phyloP scores from a whole-genome alignment of 1,284 basidiomycete genomes.

The Naganishia sp. region DNA sequence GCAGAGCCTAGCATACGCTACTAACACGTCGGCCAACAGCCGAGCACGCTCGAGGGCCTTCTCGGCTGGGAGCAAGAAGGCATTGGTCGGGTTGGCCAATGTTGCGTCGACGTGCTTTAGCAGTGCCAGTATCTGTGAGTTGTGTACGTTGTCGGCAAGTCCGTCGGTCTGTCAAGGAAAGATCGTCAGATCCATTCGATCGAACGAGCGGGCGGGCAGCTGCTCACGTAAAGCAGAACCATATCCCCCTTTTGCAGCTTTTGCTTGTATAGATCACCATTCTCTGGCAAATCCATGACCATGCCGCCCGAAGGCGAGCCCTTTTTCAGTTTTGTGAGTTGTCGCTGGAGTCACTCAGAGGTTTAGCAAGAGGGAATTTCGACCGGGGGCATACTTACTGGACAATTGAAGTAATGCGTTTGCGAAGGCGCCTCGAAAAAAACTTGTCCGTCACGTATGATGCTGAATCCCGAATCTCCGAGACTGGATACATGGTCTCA shows the following conservation, averaged over 20 bases:
- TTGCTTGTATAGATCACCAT: constrained; percentile 46
- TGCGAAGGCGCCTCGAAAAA: constrained; percentile 45
- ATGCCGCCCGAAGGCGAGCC: constrained; percentile 36
- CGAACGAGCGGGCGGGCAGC: not conserved
- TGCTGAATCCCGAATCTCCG: constrained; percentile 53
- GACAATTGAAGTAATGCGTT: constrained; percentile 56
- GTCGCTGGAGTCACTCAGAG: constrained; percentile 33
- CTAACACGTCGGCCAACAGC: constrained; percentile 54
- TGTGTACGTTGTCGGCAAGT: constrained; percentile 57
- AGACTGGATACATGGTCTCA: constrained; percentile 39
- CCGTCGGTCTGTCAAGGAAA: constrained; percentile 56
- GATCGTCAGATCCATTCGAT: constrained; percentile 2
- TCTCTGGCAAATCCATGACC: constrained; percentile 42
- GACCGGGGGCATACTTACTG: constrained; percentile 39
- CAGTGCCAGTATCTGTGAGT: constrained; percentile 20
- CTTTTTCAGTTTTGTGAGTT: constrained; percentile 46
- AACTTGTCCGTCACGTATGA: constrained; percentile 47
- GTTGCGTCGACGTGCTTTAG: constrained; percentile 36
- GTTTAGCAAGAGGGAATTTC: not conserved
- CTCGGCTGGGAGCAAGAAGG: constrained; percentile 42
- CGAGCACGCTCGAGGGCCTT: constrained; percentile 46
- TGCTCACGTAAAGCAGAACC: constrained; percentile 50
- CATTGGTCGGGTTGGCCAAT: constrained; percentile 41
- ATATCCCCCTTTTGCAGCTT: constrained; percentile 51
- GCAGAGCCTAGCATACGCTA: constrained; percentile 53